phyloP scores from a whole-genome alignment of 2,329 filamentous ascomycete genomes.

The Paecilomyces fulvus region DNA sequence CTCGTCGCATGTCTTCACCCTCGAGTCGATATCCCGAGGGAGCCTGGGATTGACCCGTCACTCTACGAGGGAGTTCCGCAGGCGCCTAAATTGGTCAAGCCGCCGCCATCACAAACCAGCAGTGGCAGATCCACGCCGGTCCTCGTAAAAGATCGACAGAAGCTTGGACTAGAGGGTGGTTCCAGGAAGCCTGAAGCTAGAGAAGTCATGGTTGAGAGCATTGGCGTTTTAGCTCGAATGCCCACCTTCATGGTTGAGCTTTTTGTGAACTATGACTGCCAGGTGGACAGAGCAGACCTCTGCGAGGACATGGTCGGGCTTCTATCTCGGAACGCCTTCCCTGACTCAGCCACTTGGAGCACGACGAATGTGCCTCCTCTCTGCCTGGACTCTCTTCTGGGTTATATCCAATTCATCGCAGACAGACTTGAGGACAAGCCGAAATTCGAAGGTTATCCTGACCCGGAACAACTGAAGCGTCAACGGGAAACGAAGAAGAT shows the following conservation, averaged over 20 bases:
- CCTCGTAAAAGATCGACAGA: conserved; percentile 83
- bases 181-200: conserved; percentile 87
- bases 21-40: conserved; percentile 84
- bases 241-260: conserved; percentile 91
- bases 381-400: conserved; percentile 82
- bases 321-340: conserved; percentile 86
- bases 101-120: conserved; percentile 60
- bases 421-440: conserved; percentile 71
- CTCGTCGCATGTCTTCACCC: conserved; percentile 89
- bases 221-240: conserved; percentile 84
- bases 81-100: conserved; percentile 78
- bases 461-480: conserved; percentile 56
- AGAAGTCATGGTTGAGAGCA: conserved; percentile 96
- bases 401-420: conserved; percentile 85
- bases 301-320: conserved; percentile 94
- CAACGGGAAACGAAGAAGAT: conserved; percentile 74
- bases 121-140: conserved; percentile 87
- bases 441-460: conserved; percentile 55
- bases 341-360: conserved; percentile 97
- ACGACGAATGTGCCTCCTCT: conserved; percentile 95
- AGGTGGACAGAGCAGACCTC: conserved; percentile 80
- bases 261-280: conserved; percentile 97
- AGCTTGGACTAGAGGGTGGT: conserved; percentile 84
- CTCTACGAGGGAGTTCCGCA: conserved; percentile 91
- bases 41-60: conserved; percentile 80